phyloP scores from a whole-genome alignment of 768 basidiomycete genomes.

The Cystofilobasidium capitatum region DNA sequence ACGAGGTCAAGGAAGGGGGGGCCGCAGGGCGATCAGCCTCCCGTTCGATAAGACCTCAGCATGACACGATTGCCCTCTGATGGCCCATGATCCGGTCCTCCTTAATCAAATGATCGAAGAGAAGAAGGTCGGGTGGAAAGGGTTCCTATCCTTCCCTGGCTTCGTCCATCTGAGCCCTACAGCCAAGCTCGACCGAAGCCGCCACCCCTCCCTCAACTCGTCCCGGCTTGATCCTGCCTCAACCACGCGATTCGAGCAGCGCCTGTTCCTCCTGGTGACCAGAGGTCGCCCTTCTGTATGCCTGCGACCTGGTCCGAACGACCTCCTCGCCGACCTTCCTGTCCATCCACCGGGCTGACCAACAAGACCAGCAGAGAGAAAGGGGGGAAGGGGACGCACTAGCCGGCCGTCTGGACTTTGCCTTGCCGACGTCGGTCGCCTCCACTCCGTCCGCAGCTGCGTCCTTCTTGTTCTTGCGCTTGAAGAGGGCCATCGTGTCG shows the following conservation, averaged over 20 bases:
- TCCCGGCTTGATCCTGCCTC: too few relatives aligned
- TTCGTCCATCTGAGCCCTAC: too few relatives aligned
- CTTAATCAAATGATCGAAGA: background rate
- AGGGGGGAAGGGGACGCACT: slow-evolving; percentile 32
- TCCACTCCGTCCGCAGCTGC: slow-evolving; percentile 20
- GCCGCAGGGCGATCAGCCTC: background rate
- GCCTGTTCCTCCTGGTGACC: too few relatives aligned
- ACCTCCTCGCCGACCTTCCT: background rate
- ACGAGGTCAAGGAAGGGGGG: slow-evolving; percentile 29
- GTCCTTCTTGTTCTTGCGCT: slow-evolving; percentile 23
- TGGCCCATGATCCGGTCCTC: background rate
- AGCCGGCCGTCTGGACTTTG: slow-evolving; percentile 40
- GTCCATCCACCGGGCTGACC: background rate
- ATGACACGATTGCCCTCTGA: too few relatives aligned
- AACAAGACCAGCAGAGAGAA: background rate
- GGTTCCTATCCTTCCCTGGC: too few relatives aligned
- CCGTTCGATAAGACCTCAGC: too few relatives aligned
- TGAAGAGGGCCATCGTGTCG: slow-evolving; percentile 15
- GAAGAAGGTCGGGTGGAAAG: too few relatives aligned
- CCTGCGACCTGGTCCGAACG: too few relatives aligned
- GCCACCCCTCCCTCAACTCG: too few relatives aligned
- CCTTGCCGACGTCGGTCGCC: slow-evolving; percentile 34
- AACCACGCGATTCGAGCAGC: too few relatives aligned
- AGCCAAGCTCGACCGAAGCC: too few relatives aligned
- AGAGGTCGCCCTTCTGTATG: too few relatives aligned